A percentile compares a stretch with the other conserved stretches of the same genome.
These are phyloP conservation scores for Epicoccum nigrum DNA, from an alignment of 2,329 filamentous ascomycete species.

Conservation along the genomic window DNA sequence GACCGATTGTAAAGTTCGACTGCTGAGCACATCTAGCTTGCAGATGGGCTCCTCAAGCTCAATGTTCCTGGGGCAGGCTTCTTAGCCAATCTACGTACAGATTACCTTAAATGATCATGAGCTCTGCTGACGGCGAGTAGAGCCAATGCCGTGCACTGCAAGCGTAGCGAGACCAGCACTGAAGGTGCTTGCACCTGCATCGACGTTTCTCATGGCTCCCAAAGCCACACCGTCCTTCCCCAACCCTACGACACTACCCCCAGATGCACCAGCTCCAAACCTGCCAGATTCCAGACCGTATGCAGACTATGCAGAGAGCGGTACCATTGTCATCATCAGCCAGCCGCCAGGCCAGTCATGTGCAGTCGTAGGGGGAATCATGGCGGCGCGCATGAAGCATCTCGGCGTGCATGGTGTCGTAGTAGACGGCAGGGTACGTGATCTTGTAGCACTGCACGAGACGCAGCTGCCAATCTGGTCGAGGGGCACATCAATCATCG, in stretches of 20 bases:
- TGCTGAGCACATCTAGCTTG: slow-evolving; percentile 46
- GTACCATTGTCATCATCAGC: slow-evolving; percentile 69
- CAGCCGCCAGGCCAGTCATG: slow-evolving; percentile 70
- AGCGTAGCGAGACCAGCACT: slow-evolving; percentile 22
- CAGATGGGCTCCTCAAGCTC: slow-evolving; percentile 74
- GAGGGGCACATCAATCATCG: slow-evolving; percentile 63
- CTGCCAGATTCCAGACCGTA: slow-evolving; percentile 60
- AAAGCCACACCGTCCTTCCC: slow-evolving; percentile 57
- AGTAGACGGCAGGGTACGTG: slow-evolving; percentile 72
- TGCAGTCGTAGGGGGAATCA: slow-evolving; percentile 77
- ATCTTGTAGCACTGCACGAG: slow-evolving; percentile 65
- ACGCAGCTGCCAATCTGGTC: slow-evolving; percentile 66
- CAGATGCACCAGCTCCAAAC: slow-evolving; percentile 39
- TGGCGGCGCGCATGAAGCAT: slow-evolving; percentile 71
- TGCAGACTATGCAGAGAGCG: slow-evolving; percentile 67
- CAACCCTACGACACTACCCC: slow-evolving; percentile 39
- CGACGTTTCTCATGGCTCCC: slow-evolving; percentile 67
- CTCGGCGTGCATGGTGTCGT: slow-evolving; percentile 66
- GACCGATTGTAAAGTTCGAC: not conserved
- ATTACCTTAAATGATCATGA: slow-evolving; percentile 27
- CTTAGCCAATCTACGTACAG: slow-evolving; percentile 65
- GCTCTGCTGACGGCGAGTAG: slow-evolving; percentile 19
- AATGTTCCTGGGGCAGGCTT: slow-evolving; percentile 70
- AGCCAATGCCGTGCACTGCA: slow-evolving; percentile 33
- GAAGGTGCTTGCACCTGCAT: slow-evolving; percentile 59